Conservation (phyloP, 176 grass and related monocot genomes). For the Triticum timopheevii region DNA sequence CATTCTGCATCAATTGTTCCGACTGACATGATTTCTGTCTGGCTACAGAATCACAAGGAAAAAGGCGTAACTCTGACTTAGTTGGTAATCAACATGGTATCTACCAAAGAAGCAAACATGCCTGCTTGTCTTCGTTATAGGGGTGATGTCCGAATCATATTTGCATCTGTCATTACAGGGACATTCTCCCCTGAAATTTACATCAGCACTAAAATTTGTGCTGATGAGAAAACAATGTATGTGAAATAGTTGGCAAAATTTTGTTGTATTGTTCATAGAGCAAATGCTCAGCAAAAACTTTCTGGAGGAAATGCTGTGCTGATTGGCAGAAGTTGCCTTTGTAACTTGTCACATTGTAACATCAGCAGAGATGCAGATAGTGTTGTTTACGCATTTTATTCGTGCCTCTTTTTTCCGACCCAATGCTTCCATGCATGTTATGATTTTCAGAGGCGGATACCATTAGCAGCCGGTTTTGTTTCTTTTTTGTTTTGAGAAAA, state of each 20-base stretch:
- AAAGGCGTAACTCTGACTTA: slow-evolving; percentile 55
- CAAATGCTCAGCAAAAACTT: not conserved
- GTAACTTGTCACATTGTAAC: slow-evolving; percentile 22
- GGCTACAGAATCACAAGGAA: slow-evolving; percentile 87
- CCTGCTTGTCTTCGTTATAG: not conserved
- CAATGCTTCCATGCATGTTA: not conserved
- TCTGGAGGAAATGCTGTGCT: slow-evolving; percentile 1
- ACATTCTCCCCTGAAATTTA: slow-evolving; percentile 5
- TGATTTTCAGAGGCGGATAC: not conserved
- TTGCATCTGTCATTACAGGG: slow-evolving; percentile 9
- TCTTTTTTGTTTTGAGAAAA: not conserved
- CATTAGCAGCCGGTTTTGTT: not conserved
- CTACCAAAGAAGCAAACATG: slow-evolving; percentile 14
- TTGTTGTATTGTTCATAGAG: slow-evolving; percentile 25
- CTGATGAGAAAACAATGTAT: slow-evolving; percentile 16
- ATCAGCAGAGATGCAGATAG: not conserved
- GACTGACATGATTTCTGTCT: slow-evolving; percentile 21
- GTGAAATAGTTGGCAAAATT: slow-evolving; percentile 15
- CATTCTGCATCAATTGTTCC: slow-evolving; percentile 18
- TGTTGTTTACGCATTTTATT: not conserved
- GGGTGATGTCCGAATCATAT: not conserved
- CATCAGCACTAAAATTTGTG: slow-evolving; percentile 10
- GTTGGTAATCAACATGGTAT: not conserved
- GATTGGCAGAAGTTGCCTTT: not conserved
- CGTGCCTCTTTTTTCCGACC: not conserved